phyloP scores from a whole-genome alignment of 257 asterid species.

The Ilex asprella region DNA sequence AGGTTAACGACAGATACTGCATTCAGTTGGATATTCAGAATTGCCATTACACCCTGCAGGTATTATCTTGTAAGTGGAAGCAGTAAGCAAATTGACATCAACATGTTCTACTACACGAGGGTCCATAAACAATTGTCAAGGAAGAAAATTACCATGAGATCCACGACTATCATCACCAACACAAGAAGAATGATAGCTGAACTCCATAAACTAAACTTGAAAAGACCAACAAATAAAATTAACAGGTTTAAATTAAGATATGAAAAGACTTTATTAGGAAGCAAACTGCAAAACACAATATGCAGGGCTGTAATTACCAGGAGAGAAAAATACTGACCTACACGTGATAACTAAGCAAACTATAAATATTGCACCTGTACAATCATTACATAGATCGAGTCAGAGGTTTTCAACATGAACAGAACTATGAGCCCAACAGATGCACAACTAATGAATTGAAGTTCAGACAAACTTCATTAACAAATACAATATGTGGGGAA shows the following conservation, averaged over 20 bases:
- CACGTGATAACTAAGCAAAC: conserved; percentile 91
- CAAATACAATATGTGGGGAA: no score
- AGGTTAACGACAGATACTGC: conserved; percentile 96
- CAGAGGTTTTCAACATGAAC: background rate
- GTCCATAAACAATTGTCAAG: background rate
- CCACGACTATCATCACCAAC: conserved; percentile 81
- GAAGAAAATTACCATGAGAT: conserved; percentile 63
- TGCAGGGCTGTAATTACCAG: background rate
- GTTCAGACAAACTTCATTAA: no score
- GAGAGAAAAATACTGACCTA: conserved; percentile 46
- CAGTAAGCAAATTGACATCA: conserved; percentile 6
- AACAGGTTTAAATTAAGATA: background rate
- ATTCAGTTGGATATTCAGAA: conserved; percentile 79
- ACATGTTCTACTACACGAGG: background rate
- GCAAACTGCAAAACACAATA: conserved; percentile 5
- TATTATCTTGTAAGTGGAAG: conserved; percentile 3
- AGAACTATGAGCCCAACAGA: conserved; percentile 4
- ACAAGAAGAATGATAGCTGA: conserved; percentile 88
- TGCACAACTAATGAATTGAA: no score
- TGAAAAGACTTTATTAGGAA: background rate
- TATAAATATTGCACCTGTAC: conserved; percentile 81
- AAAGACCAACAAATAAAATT: conserved; percentile 1
- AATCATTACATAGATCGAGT: conserved; percentile 6
- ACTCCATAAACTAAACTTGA: conserved; percentile 74
- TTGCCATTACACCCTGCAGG: conserved; percentile 91